These are phyloP conservation scores for Mycosphaerella arachidis DNA, from an alignment of 2,329 filamentous ascomycete species.

Conservation along the genomic window DNA sequence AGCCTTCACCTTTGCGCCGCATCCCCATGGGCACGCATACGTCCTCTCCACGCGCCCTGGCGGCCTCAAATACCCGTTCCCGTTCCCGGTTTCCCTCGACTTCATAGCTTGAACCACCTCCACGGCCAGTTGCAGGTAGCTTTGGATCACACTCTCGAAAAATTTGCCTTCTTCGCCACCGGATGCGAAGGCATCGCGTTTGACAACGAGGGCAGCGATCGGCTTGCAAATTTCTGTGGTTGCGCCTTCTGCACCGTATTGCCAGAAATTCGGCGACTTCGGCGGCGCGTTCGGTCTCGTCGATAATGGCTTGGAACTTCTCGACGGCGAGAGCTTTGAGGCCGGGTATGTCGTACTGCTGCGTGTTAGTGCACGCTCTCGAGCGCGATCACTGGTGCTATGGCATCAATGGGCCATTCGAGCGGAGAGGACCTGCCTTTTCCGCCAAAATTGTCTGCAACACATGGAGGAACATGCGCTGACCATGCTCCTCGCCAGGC, in stretches of 20 bases:
- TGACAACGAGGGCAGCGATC: background rate
- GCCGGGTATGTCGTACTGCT: constrained; percentile 3
- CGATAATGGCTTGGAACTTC: background rate
- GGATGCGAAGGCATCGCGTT: background rate
- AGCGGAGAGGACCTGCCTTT: background rate
- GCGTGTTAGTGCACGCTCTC: background rate
- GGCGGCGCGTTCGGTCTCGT: background rate
- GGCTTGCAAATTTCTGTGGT: background rate
- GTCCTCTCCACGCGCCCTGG: background rate
- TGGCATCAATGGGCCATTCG: too few relatives aligned
- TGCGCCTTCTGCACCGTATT: background rate
- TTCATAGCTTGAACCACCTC: background rate
- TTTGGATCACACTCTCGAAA: background rate
- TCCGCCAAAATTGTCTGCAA: background rate
- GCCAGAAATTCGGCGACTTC: background rate
- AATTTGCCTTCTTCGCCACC: background rate
- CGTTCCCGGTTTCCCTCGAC: background rate
- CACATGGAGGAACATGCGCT: background rate
- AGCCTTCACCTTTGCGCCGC: too few relatives aligned
- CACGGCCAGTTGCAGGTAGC: background rate
- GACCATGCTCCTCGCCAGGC: background rate
- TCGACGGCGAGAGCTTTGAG: background rate
- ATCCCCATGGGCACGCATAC: background rate
- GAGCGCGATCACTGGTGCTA: too few relatives aligned
- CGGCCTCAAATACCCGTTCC: background rate